Conservation (phyloP, 2,329 filamentous ascomycete genomes). For the Tolypocladium tundrense region DNA sequence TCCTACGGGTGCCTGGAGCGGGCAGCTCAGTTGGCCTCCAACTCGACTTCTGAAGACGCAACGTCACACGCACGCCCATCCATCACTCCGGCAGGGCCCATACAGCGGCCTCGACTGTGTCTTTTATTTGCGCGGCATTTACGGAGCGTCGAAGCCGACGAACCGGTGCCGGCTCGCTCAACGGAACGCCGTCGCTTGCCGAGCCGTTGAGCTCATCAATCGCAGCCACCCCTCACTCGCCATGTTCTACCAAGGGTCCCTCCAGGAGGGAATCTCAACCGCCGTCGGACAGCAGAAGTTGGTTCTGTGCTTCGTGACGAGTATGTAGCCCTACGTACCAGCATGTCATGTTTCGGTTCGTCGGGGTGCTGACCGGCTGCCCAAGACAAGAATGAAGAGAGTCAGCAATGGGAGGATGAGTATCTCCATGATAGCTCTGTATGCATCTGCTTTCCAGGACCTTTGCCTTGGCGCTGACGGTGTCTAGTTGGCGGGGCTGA, state of each 20-base stretch:
- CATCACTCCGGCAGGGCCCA: background rate
- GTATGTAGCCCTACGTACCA: constrained; percentile 30
- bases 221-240: background rate
- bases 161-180: background rate
- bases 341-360: background rate
- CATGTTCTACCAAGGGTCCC: constrained; percentile 75
- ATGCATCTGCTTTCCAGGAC: constrained; percentile 9
- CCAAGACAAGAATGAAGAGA: constrained; percentile 59
- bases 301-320: constrained; percentile 76
- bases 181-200: background rate
- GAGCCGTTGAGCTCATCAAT: background rate
- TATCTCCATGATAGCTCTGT: constrained; percentile 51
- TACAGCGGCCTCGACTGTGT: background rate
- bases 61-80: background rate
- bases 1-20: background rate
- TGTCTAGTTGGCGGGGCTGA: constrained; percentile 40
- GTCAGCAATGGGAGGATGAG: constrained; percentile 61
- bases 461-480: constrained; percentile 1
- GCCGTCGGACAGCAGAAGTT: constrained; percentile 68
- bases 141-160: background rate
- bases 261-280: constrained; percentile 70
- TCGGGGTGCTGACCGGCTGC: constrained; percentile 6
- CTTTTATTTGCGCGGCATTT: background rate
- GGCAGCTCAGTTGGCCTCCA: background rate
- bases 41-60: background rate